phyloP scores from a whole-genome alignment of 805 yeast species.

The Candida endomychidarum region DNA sequence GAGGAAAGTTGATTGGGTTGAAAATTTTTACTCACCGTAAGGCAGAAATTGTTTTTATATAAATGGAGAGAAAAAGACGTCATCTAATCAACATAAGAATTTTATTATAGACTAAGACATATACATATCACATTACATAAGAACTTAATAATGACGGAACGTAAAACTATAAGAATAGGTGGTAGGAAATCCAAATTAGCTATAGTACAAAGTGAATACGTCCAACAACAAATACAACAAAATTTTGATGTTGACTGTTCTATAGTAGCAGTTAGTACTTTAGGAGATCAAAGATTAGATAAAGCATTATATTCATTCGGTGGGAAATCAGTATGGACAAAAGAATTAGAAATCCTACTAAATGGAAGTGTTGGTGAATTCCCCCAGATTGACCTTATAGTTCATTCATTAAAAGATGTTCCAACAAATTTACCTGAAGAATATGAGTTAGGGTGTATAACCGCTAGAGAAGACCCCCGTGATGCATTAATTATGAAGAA shows the following conservation, averaged over 20 bases:
- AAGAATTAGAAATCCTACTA: conserved; percentile 81
- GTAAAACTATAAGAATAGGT: conserved; percentile 51
- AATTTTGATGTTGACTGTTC: conserved; percentile 65
- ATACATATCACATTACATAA: neutral
- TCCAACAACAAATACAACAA: conserved; percentile 57
- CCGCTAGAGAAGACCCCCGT: conserved; percentile 86
- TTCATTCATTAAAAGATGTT: conserved; percentile 89
- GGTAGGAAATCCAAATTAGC: conserved; percentile 90
- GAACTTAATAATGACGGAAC: conserved; percentile 4
- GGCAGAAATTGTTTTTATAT: conserved; percentile 1
- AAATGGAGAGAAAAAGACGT: conserved; percentile 2
- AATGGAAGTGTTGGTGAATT: conserved; percentile 59
- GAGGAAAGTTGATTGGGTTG: conserved; percentile 7
- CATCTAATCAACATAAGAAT: neutral
- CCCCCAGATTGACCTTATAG: conserved; percentile 80
- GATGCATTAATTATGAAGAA: conserved; percentile 82
- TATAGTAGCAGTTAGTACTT: conserved; percentile 75
- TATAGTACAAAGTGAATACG: conserved; percentile 77
- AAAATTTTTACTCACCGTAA: conserved; percentile 2
- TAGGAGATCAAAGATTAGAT: conserved; percentile 86
- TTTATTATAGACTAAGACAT: neutral
- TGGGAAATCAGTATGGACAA: conserved; percentile 95
- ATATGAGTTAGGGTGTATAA: conserved; percentile 84
- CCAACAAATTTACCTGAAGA: conserved; percentile 91
- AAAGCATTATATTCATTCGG: conserved; percentile 92